A percentile compares a stretch with the other conserved stretches of the same genome.
phyloP scores from a whole-genome alignment of 2,329 filamentous ascomycete genomes.

The Botrytis fabae region DNA sequence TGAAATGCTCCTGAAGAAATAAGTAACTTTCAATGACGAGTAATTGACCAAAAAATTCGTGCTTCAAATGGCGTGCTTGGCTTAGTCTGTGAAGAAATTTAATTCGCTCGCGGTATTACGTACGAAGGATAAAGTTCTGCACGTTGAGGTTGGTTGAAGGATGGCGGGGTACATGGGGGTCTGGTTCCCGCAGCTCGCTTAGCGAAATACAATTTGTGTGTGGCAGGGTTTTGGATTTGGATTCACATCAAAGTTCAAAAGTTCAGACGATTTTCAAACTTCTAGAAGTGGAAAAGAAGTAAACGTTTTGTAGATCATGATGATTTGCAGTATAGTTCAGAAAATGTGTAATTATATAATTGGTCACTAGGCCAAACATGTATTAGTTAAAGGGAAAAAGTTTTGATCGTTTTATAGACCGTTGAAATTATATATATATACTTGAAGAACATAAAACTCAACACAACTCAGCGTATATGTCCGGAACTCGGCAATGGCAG shows the following conservation, averaged over 20 bases:
- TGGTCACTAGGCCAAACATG: neutral
- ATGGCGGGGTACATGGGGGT: neutral
- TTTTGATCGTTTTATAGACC: neutral
- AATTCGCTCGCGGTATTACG: neutral
- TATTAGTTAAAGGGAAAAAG: neutral
- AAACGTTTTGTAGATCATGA: neutral
- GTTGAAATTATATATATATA: neutral
- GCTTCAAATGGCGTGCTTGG: neutral
- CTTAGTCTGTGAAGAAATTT: neutral
- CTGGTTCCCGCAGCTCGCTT: neutral
- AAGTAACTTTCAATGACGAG: neutral
- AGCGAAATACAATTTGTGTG: neutral
- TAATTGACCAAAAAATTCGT: neutral
- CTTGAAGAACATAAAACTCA: neutral
- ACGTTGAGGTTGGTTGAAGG: neutral
- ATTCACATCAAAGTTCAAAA: neutral
- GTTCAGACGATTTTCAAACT: neutral
- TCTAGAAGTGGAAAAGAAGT: neutral
- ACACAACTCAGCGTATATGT: neutral
- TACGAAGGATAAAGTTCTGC: neutral
- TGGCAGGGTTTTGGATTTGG: neutral
- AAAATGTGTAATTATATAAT: neutral
- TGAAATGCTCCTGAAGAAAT: neutral
- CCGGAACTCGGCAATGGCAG: neutral
- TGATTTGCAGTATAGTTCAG: neutral